Percentiles rank a stretch among this genome's conserved stretches.
Conservation (phyloP, 75 land plant species). For the Chamaecyparis obtusa region DNA sequence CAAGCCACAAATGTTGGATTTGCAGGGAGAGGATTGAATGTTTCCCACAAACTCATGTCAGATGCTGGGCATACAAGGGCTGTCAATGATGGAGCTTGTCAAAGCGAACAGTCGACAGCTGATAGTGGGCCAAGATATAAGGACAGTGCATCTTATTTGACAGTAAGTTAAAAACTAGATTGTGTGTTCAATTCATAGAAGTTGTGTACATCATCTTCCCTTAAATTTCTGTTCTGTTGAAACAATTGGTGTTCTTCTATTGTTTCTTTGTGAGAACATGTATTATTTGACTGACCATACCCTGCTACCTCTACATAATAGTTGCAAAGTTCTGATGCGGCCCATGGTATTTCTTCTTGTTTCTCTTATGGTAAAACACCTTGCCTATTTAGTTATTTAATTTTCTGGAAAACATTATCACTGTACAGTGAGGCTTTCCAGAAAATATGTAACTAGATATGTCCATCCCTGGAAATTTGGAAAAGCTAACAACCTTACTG, state of each 20-base stretch:
- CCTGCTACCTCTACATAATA: background rate
- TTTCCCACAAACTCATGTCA: background rate
- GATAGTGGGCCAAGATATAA: slow-evolving; percentile 8
- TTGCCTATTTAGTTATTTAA: background rate
- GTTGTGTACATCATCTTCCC: background rate
- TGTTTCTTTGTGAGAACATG: background rate
- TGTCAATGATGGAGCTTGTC: background rate
- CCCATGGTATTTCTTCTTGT: background rate
- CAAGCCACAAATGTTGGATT: background rate
- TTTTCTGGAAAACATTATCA: background rate
- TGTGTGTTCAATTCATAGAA: background rate
- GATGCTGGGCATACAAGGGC: slow-evolving; percentile 2
- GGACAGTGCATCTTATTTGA: background rate
- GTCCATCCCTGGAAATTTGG: background rate
- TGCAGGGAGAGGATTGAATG: background rate
- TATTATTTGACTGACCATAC: background rate
- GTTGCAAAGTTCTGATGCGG: background rate
- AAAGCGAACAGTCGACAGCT: slow-evolving; percentile 7
- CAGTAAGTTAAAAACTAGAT: background rate
- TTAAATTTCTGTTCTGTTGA: background rate
- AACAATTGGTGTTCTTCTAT: background rate
- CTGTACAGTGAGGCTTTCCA: background rate
- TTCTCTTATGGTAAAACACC: background rate
- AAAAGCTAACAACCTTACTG: background rate
- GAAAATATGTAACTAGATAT: background rate